phyloP scores from a whole-genome alignment of 805 yeast genomes.

The Metschnikowia colocasiae region DNA sequence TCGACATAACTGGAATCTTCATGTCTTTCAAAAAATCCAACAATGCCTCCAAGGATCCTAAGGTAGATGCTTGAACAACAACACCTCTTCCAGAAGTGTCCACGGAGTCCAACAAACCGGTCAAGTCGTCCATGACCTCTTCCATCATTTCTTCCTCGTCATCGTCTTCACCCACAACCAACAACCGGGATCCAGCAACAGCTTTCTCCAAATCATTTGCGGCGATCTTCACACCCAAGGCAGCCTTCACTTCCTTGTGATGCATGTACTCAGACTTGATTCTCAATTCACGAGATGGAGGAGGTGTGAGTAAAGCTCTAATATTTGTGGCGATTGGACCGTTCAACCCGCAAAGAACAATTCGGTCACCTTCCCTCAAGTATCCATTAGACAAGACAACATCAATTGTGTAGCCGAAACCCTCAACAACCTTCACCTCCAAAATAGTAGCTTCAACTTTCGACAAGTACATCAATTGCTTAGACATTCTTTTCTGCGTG shows the following conservation, averaged over 20 bases:
- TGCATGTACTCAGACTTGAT: slow-evolving; percentile 95
- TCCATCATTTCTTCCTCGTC: slow-evolving; percentile 97
- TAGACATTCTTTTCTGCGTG: slow-evolving; percentile 98
- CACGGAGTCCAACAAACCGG: slow-evolving; percentile 90
- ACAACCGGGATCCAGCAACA: slow-evolving; percentile 95
- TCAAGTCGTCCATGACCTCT: slow-evolving; percentile 97
- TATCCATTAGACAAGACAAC: slow-evolving; percentile 97
- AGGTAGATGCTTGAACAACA: slow-evolving; percentile 95
- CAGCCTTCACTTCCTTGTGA: slow-evolving; percentile 97
- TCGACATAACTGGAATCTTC: slow-evolving; percentile 99
- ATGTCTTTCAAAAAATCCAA: slow-evolving; percentile 94
- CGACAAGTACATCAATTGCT: slow-evolving; percentile 93
- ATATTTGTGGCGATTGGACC: slow-evolving; percentile 97
- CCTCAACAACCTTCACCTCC: slow-evolving; percentile 97
- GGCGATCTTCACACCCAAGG: slow-evolving; percentile 97
- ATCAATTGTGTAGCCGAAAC: slow-evolving; percentile 98
- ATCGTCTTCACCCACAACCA: slow-evolving; percentile 94
- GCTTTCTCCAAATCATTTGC: slow-evolving; percentile 98
- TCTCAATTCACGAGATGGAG: slow-evolving; percentile 93
- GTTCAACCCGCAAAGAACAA: slow-evolving; percentile 94
- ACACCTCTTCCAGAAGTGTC: slow-evolving; percentile 97
- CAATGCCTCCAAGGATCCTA: slow-evolving; percentile 96
- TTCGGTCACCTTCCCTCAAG: slow-evolving; percentile 89
- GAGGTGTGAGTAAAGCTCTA: slow-evolving; percentile 95
- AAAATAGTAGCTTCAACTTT: slow-evolving; percentile 92